Percentiles rank a stretch among this genome's conserved stretches.
These are phyloP conservation scores for Cladosporium phlei DNA, from an alignment of 2,329 filamentous ascomycete species.

Conservation along the genomic window DNA sequence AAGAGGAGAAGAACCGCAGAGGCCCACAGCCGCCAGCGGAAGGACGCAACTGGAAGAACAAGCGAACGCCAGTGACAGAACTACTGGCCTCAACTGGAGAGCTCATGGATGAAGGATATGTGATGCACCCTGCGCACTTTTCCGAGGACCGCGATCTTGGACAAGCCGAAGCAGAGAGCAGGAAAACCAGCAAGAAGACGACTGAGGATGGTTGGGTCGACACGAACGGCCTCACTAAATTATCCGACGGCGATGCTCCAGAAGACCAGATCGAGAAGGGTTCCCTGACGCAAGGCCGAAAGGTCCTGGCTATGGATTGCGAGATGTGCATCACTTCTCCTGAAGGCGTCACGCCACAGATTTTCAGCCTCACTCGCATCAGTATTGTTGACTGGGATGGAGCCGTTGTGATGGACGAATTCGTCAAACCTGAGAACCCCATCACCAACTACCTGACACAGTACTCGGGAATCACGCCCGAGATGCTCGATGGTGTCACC, in stretches of 20 bases:
- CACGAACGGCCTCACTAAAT: conserved; percentile 57
- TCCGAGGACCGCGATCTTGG: conserved; percentile 51
- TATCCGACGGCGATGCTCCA: conserved; percentile 64
- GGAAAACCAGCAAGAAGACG: conserved; percentile 44
- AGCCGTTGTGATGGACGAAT: conserved; percentile 74
- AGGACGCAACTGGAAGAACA: conserved; percentile 64
- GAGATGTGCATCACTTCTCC: conserved; percentile 89
- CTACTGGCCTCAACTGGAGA: conserved; percentile 70
- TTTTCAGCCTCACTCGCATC: conserved; percentile 81
- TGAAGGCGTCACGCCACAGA: conserved; percentile 47
- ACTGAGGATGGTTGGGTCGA: conserved; percentile 72
- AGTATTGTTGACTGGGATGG: conserved; percentile 86
- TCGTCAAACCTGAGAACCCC: conserved; percentile 84
- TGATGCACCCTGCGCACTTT: conserved; percentile 74
- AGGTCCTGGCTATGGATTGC: conserved; percentile 80
- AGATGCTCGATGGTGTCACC: conserved; percentile 75
- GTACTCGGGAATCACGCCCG: conserved; percentile 79
- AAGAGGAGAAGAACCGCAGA: conserved; percentile 61
- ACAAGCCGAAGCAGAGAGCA: conserved; percentile 51
- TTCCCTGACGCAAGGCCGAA: conserved; percentile 75
- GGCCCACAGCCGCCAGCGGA: conserved; percentile 58
- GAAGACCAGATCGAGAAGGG: conserved; percentile 71
- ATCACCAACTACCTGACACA: conserved; percentile 89
- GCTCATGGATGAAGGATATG: conserved; percentile 76
- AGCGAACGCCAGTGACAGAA: conserved; percentile 74